These are phyloP conservation scores for Cymbopogon flexuosus DNA, from an alignment of 202 grass and related monocot genomes.

Conservation along the genomic window DNA sequence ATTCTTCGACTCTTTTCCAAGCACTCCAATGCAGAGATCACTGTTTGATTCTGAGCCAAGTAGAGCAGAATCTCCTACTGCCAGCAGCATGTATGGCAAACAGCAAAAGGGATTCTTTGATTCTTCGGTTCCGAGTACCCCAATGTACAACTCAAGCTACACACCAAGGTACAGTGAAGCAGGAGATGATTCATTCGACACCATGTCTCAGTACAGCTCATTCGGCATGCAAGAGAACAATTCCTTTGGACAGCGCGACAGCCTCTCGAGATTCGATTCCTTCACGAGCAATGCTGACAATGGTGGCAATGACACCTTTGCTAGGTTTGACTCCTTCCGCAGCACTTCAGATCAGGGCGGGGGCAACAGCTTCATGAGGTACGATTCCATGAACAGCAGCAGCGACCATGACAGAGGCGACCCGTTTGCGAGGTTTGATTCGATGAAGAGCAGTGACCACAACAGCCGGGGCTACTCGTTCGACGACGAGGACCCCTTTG, in stretches of 20 bases:
- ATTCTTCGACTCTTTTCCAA: constrained; percentile 51
- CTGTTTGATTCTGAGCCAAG: constrained; percentile 54
- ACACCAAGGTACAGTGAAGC: constrained; percentile 86
- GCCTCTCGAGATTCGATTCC: constrained; percentile 60
- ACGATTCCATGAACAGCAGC: constrained; percentile 58
- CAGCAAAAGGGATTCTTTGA: constrained; percentile 70
- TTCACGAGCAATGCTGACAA: constrained; percentile 54
- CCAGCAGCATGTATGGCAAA: constrained; percentile 52
- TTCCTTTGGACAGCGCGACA: constrained; percentile 48
- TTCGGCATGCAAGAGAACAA: constrained; percentile 50
- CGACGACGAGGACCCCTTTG: constrained; percentile 69
- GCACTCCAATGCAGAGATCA: constrained; percentile 58
- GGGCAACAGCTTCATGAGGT: constrained; percentile 54
- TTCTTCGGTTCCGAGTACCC: constrained; percentile 65
- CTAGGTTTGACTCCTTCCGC: constrained; percentile 68
- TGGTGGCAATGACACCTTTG: constrained; percentile 39
- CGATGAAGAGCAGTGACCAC: constrained; percentile 68
- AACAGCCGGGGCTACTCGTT: constrained; percentile 49
- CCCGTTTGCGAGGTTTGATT: constrained; percentile 68
- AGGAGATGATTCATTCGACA: constrained; percentile 80
- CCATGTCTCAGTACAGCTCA: constrained; percentile 64
- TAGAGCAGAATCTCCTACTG: constrained; percentile 48
- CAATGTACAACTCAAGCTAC: constrained; percentile 76
- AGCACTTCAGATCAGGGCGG: constrained; percentile 59
- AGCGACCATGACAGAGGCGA: constrained; percentile 53